Percentiles rank a stretch among this genome's conserved stretches.
Conservation (phyloP, 495 filamentous ascomycete species). For the Aspergillus campestris region DNA sequence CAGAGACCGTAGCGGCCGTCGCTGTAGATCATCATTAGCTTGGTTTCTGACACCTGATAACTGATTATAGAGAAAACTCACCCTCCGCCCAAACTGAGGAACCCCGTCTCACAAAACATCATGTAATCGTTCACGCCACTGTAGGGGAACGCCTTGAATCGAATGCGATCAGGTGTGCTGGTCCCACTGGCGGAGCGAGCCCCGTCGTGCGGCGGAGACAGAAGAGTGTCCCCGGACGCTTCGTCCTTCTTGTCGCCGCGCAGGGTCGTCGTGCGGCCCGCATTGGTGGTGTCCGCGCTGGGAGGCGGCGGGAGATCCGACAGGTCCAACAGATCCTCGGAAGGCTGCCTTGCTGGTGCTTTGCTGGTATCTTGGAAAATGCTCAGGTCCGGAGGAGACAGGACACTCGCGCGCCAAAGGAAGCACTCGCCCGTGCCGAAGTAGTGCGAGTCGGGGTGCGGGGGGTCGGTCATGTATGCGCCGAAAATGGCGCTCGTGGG, state of each 20-base stretch:
- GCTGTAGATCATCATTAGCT: slow-evolving; percentile 25
- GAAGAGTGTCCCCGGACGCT: slow-evolving; percentile 14
- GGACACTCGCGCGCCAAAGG: slow-evolving; percentile 76
- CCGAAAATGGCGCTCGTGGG: slow-evolving; percentile 63
- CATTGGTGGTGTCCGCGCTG: slow-evolving; percentile 60
- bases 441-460: slow-evolving; percentile 72
- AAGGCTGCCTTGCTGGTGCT: slow-evolving; percentile 7
- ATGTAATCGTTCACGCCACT: slow-evolving; percentile 94
- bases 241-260: slow-evolving; percentile 20
- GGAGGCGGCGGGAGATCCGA: slow-evolving; percentile 60
- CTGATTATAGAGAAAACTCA: slow-evolving; percentile 23
- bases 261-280: slow-evolving; percentile 64
- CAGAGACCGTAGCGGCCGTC: slow-evolving; percentile 91
- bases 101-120: slow-evolving; percentile 85
- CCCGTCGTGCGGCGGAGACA: slow-evolving; percentile 21
- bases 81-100: slow-evolving; percentile 78
- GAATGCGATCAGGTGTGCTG: slow-evolving; percentile 55
- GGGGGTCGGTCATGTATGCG: slow-evolving; percentile 85
- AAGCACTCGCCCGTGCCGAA: slow-evolving; percentile 97
- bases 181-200: slow-evolving; percentile 26
- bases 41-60: background rate
- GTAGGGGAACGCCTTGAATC: slow-evolving; percentile 96
- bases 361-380: slow-evolving; percentile 33
- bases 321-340: slow-evolving; percentile 30
- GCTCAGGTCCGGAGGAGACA: slow-evolving; percentile 40